Evolutionary conservation across 2,329 filamentous ascomycete genomes (phyloP), one percentile per base, ranked within the genome.

Genomic region (Aspergillus hiratsukae): DNA sequence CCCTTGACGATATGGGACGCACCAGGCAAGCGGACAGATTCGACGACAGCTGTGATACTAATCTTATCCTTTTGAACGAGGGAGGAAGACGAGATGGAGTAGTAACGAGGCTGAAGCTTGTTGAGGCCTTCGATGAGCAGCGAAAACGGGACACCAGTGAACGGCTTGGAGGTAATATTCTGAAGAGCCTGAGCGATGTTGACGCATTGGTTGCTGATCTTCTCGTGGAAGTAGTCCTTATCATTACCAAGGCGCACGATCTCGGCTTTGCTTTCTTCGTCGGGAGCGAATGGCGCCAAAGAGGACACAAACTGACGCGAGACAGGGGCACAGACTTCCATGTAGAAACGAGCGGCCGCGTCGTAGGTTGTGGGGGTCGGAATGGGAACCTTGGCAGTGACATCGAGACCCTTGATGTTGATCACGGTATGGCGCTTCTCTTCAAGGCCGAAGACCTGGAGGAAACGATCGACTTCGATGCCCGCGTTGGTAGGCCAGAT

Each of bases 11-110:
- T 68, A 67, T 88, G 87, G 31, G 84, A 80, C 50, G 90, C 87
- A 63, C 89, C 89, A 21, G 91, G 87, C 62, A 96, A 83, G 57
- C 84, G 77, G 65, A 91, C 83, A 11, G 87, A 90, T 74, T 97
- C 94, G 57, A 99, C 93, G 43, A 97, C 88, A 56, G 93, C 93
- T 17, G 94, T 99, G 68, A 99, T 89, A 58, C 94, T 90, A 64
- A 99, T 91, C 79, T 91, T 93, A 76, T 96, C 87, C 72, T 94
- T 92, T 72, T 99, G 92, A 17, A 96, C 92, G 8, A 91, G 75
- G 6, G 94, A 97, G 0, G 94, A 97, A 1, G 95, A 99, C 2
- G 94, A 99, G 74, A 99, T 99, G 51, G 95, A 99, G 80, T 99
- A 99, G 82, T 97, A 99, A 51, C 94, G 90, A 41, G 94, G 93